Percentiles rank a stretch among this genome's conserved stretches.
phyloP scores from a whole-genome alignment of 768 basidiomycete genomes.

The Trametes villosa region DNA sequence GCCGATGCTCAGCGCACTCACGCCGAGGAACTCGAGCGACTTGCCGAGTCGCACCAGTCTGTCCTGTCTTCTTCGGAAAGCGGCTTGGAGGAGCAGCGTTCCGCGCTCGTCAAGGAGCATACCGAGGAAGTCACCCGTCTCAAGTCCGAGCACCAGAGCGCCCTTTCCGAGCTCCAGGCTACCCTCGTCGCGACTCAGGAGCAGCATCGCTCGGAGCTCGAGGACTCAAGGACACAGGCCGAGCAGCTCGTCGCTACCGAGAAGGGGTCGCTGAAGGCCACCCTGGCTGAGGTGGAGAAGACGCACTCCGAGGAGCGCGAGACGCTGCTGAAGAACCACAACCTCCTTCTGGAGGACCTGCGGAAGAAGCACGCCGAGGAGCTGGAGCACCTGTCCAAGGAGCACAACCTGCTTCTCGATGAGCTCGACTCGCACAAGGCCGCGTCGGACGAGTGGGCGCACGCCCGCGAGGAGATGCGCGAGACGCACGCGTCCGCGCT shows the following conservation, averaged over 20 bases:
- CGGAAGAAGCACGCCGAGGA: constrained; percentile 25
- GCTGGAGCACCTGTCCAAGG: constrained; percentile 44
- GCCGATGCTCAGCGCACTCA: constrained; percentile 59
- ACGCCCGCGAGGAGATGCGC: constrained; percentile 38
- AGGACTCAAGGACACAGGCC: constrained; percentile 39
- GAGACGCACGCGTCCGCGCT: constrained; percentile 46
- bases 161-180: constrained; percentile 34
- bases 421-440: constrained; percentile 60
- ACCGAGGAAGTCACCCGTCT: constrained; percentile 38
- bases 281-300: constrained; percentile 49
- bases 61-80: constrained; percentile 37
- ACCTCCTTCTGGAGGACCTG: constrained; percentile 33
- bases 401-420: constrained; percentile 44
- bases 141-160: constrained; percentile 51
- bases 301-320: constrained; percentile 55
- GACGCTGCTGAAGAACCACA: constrained; percentile 40
- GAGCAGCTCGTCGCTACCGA: constrained; percentile 48
- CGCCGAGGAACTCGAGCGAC: constrained; percentile 52
- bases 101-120: constrained; percentile 45
- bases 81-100: constrained; percentile 42
- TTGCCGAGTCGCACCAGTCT: constrained; percentile 53
- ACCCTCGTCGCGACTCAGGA: constrained; percentile 35
- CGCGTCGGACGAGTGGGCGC: constrained; percentile 45
- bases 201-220: constrained; percentile 36
- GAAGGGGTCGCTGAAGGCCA: constrained; percentile 46